Evolutionary conservation across 164 flowering plant genomes (phyloP).

Genomic region (Buxus sempervirens): DNA sequence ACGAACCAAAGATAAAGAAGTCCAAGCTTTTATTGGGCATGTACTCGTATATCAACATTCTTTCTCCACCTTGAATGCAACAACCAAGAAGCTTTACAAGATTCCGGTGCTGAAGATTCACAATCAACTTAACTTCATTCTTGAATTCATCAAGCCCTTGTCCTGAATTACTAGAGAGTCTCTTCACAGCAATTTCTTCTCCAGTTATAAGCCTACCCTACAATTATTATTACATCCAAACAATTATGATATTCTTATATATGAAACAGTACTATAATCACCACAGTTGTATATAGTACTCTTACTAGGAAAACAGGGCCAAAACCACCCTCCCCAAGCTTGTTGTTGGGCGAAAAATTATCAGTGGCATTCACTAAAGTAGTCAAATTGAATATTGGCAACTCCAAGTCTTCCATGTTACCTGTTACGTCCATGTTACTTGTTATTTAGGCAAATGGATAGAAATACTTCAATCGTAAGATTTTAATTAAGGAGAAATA

Average conservation of each 20-base stretch:
- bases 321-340: conserved; percentile 35
- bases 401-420: conserved; percentile 12
- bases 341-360: conserved; percentile 19
- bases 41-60: conserved; percentile 44
- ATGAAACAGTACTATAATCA: too few species aligned
- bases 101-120: conserved; percentile 52
- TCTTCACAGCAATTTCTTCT: conserved; percentile 48
- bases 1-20: conserved; percentile 27
- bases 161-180: conserved; percentile 27
- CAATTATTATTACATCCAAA: too few species aligned
- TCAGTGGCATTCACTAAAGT: conserved; percentile 20
- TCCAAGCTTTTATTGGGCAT: conserved; percentile 46
- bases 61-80: conserved; percentile 35
- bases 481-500: too few species aligned
- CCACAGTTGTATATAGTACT: neutral
- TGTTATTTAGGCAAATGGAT: neutral
- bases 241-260: too few species aligned
- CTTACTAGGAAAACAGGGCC: conserved; percentile 29
- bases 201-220: neutral
- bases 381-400: conserved; percentile 13
- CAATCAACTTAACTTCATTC: conserved; percentile 38
- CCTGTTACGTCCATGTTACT: too few species aligned
- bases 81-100: conserved; percentile 47
- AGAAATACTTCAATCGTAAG: too few species aligned
- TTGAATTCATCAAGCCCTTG: conserved; percentile 42